A percentile compares a stretch with the other conserved stretches of the same genome.
Evolutionary conservation across 2,329 filamentous ascomycete genomes (phyloP).

Genomic region (Alternaria arbusti): DNA sequence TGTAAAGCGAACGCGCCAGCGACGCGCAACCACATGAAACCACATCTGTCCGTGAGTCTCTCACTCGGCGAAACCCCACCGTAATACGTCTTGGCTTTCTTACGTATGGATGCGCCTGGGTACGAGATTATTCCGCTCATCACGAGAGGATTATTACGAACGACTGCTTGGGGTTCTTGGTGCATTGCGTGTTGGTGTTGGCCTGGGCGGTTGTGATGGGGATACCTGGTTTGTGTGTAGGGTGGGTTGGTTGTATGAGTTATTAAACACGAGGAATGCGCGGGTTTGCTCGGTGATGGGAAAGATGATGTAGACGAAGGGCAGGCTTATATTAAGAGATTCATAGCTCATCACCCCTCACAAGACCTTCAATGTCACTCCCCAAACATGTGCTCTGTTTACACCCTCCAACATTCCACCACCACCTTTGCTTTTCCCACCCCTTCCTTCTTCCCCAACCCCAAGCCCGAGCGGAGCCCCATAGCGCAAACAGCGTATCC

Average conservation of each 20-base stretch:
- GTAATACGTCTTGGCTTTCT: neutral
- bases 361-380: neutral
- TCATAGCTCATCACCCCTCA: neutral
- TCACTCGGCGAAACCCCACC: neutral
- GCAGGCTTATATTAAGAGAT: neutral
- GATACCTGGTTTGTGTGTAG: neutral
- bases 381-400: neutral
- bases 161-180: neutral
- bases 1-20: neutral
- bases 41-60: neutral
- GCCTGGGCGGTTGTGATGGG: neutral
- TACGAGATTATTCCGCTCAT: neutral
- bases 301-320: neutral
- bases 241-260: neutral
- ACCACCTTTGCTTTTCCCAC: neutral
- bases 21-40: neutral
- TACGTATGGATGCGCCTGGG: neutral
- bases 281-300: neutral
- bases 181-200: neutral
- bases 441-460: neutral
- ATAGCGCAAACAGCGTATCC: neutral
- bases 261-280: neutral
- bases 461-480: neutral
- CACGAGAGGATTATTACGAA: neutral
- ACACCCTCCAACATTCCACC: neutral